A percentile compares a stretch with the other conserved stretches of the same genome.
These are phyloP conservation scores for Solanum commersonii DNA, from an alignment of 257 asterid genomes.

Conservation along the genomic window DNA sequence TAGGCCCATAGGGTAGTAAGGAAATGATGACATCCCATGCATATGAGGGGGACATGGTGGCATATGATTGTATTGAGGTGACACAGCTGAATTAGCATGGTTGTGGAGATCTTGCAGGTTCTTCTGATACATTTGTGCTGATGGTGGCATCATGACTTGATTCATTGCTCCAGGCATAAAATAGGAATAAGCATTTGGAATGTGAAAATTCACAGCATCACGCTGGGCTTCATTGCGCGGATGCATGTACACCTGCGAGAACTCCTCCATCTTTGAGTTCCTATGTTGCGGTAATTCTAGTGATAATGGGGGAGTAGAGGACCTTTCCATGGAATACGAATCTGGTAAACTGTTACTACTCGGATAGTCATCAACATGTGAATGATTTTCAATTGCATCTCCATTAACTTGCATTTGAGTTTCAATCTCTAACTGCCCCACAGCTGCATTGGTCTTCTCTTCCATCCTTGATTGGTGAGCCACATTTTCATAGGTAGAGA, in stretches of 20 bases:
- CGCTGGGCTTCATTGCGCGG: slow-evolving; percentile 31
- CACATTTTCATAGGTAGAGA: slow-evolving; percentile 18
- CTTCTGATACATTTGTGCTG: slow-evolving; percentile 35
- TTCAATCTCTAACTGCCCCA: slow-evolving; percentile 21
- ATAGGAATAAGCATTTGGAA: slow-evolving; percentile 46
- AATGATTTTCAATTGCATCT: slow-evolving; percentile 20
- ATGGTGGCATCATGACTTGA: slow-evolving; percentile 47
- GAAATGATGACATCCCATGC: slow-evolving; percentile 52
- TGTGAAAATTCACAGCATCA: slow-evolving; percentile 31
- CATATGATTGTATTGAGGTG: slow-evolving; percentile 56
- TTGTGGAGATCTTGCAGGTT: slow-evolving; percentile 35
- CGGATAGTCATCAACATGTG: slow-evolving; percentile 32
- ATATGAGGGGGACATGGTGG: slow-evolving; percentile 50
- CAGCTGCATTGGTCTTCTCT: slow-evolving; percentile 14
- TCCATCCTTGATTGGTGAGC: slow-evolving; percentile 14
- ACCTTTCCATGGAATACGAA: slow-evolving; percentile 38
- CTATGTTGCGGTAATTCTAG: slow-evolving; percentile 38
- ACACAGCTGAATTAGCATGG: slow-evolving; percentile 33
- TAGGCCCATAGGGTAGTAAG: slow-evolving; percentile 58
- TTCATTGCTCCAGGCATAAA: slow-evolving; percentile 58
- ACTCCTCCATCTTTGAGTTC: slow-evolving; percentile 30
- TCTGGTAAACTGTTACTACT: slow-evolving; percentile 34
- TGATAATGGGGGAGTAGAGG: slow-evolving; percentile 48
- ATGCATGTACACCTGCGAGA: slow-evolving; percentile 33
- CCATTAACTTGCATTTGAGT: slow-evolving; percentile 15